Conservation (phyloP, 352 stramenopile genomes). For the Phytophthora agathidicida region DNA sequence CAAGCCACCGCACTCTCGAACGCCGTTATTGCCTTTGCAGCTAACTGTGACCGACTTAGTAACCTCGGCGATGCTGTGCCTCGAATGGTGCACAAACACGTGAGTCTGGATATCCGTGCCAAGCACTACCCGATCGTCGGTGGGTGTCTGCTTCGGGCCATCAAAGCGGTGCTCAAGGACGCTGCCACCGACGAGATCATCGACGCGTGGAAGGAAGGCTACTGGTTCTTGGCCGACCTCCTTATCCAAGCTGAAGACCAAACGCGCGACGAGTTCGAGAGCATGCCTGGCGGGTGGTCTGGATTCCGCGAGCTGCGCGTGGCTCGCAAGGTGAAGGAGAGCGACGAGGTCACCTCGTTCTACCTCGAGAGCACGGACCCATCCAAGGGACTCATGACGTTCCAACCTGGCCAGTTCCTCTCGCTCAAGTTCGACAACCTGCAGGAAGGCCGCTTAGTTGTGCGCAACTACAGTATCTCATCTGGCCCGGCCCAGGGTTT, state of each 20-base stretch:
- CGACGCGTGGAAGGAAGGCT: constrained; percentile 58
- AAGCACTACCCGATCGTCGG: constrained; percentile 77
- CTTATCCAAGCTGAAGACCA: constrained; percentile 64
- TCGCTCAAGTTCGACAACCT: constrained; percentile 56
- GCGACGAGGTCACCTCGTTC: constrained; percentile 60
- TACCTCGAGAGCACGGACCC: constrained; percentile 52
- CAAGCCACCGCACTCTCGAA: constrained; percentile 60
- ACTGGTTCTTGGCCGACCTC: constrained; percentile 63
- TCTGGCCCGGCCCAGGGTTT: constrained; percentile 40
- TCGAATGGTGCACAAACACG: constrained; percentile 70
- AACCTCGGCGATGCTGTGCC: constrained; percentile 53
- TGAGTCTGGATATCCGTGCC: constrained; percentile 62
- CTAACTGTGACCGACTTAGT: constrained; percentile 63
- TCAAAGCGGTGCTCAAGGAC: constrained; percentile 58
- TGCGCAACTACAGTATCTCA: constrained; percentile 67
- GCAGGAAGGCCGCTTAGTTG: constrained; percentile 40
- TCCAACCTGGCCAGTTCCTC: constrained; percentile 64
- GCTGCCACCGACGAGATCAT: constrained; percentile 68
- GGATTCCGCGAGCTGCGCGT: constrained; percentile 68
- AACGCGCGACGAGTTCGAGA: constrained; percentile 39
- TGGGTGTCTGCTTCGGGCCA: constrained; percentile 55
- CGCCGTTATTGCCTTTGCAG: constrained; percentile 65
- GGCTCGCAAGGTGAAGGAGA: constrained; percentile 53
- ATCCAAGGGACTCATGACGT: constrained; percentile 40
- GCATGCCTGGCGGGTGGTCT: constrained; percentile 50